Evolutionary conservation across 1,139 yeast genomes (phyloP), one percentile per base, ranked within the genome.

Genomic region (Hemisphaericaspora xylofermentans): DNA sequence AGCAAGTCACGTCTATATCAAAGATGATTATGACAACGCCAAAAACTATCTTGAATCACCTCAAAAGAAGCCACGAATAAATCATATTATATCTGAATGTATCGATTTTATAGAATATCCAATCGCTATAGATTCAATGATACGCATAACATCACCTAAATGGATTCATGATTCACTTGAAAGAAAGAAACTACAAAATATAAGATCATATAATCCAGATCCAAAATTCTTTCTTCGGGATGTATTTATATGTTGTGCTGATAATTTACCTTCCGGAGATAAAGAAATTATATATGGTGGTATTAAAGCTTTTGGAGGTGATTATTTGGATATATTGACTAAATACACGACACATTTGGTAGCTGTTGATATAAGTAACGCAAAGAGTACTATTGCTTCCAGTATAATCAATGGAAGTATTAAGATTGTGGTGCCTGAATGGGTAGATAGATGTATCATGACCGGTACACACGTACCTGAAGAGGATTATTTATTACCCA

Each of bases 321-420:
- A 75, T 37, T 82, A 70, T 54, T 64, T 80, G 42, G 84, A 82
- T 42, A 71, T 74, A n/a, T 61, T 89, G 27, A 80, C 88, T 8
- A 74, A 76, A 40, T 75, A 75, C 47, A 86, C 95, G 1, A 88
- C 97, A 0, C 97, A 91, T 66, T 70, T 88, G 38, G 67, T 91
- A 13, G 77, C 95, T 0, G 55, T 63, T 8, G 79, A 78, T 49
- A 57, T 74, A 21, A 63, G 76, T 26, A 83, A 84, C 47, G 82
- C 68, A 37, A 72, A 72, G 52, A 61, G 69, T 27, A 61, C 71
- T 24, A 59, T 73, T 33, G 78, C 78, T 3, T 52, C 63, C 7
- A 65, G 71, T 43, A 64, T 68, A 12, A 49, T 72, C 1, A 67
- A 65, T 15, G 60, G 66, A 14, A 61, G 68, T 27, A 80, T 88